phyloP scores from a whole-genome alignment of 2,329 filamentous ascomycete genomes.

The Cryphonectria nitschkei region DNA sequence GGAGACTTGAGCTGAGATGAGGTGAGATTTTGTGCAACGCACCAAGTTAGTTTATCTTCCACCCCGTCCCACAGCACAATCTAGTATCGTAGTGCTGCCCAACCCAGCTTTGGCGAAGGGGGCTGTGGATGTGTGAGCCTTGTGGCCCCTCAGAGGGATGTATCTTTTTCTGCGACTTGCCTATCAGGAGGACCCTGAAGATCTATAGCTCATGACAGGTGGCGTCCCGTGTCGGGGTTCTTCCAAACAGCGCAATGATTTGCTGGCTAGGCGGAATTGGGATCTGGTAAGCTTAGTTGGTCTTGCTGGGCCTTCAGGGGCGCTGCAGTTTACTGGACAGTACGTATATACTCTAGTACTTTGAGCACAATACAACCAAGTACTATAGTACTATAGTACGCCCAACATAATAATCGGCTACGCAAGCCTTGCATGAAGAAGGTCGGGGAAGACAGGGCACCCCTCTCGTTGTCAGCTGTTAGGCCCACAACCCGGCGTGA shows the following conservation, averaged over 20 bases:
- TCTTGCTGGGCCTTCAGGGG: conserved; percentile 2
- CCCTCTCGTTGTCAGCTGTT: neutral
- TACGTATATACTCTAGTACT: neutral
- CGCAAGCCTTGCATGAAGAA: neutral
- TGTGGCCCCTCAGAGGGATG: neutral
- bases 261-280: conserved; percentile 16
- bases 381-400: no score
- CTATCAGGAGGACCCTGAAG: conserved; percentile 27
- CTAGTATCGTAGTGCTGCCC: neutral
- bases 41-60: neutral
- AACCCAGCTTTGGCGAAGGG: neutral
- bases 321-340: neutral
- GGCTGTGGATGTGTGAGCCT: neutral
- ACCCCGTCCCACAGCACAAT: neutral
- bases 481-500: neutral
- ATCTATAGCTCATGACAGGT: conserved; percentile 21
- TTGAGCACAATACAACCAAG: neutral
- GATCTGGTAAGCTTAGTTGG: conserved; percentile 7
- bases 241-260: conserved; percentile 26
- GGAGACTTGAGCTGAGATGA: neutral
- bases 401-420: neutral
- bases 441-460: neutral
- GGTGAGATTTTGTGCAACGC: neutral
- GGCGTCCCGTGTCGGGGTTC: conserved; percentile 13
- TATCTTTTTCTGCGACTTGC: neutral